These are phyloP conservation scores for Gymnopus androsaceus DNA, from an alignment of 1,284 basidiomycete species.

Conservation along the genomic window DNA sequence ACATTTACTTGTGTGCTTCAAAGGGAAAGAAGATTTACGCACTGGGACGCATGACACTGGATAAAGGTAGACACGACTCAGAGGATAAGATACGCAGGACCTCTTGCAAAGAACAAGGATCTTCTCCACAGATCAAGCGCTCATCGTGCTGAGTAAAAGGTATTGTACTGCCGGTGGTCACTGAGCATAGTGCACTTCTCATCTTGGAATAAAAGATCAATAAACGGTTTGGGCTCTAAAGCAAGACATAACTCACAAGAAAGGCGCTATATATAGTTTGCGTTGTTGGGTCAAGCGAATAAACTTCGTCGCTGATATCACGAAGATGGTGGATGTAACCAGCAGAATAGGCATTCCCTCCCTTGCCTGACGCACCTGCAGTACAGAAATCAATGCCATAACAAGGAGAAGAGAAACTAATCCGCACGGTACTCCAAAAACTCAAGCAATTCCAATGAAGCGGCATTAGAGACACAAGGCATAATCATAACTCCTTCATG, in stretches of 20 bases:
- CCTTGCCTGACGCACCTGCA: neutral
- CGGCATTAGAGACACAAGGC: slow-evolving; percentile 1
- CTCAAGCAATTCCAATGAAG: slow-evolving; percentile 1
- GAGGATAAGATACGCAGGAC: neutral
- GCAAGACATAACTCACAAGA: slow-evolving; percentile 2
- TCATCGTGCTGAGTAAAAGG: slow-evolving; percentile 8
- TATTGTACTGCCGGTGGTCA: neutral
- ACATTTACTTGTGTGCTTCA: neutral
- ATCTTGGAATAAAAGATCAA: slow-evolving; percentile 3
- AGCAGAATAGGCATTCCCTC: neutral
- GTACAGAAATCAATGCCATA: neutral
- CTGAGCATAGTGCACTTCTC: neutral
- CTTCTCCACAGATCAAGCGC: slow-evolving; percentile 7
- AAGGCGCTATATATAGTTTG: neutral
- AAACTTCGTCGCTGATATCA: neutral
- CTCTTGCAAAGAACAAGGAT: neutral
- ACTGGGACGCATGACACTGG: slow-evolving; percentile 1
- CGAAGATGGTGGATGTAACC: slow-evolving; percentile 9
- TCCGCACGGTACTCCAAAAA: slow-evolving; percentile 7
- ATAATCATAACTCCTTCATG: slow-evolving; percentile 1
- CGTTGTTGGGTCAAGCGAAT: neutral
- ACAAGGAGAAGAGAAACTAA: neutral
- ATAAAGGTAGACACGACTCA: neutral
- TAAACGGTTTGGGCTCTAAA: neutral
- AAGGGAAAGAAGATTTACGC: neutral